Percentiles rank a stretch among this genome's conserved stretches.
Conservation (phyloP, 2,329 filamentous ascomycete species). For the Alternaria sp. region DNA sequence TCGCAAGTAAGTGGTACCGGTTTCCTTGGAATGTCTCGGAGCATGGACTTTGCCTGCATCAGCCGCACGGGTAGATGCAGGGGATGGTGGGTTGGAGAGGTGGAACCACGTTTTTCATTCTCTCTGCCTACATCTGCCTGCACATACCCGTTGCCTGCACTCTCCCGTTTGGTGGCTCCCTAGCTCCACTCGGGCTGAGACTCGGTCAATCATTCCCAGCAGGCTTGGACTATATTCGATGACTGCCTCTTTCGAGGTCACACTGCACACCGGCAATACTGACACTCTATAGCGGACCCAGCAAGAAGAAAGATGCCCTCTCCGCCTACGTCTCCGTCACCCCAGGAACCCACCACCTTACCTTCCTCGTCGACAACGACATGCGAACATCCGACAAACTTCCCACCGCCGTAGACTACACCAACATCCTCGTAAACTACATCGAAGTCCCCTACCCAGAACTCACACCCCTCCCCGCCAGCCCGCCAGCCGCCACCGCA, state of each 20-base stretch:
- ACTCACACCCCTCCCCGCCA: slow-evolving; percentile 51
- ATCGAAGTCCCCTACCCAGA: slow-evolving; percentile 89
- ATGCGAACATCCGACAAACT: slow-evolving; percentile 89
- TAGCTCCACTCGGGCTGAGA: not conserved
- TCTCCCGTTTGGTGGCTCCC: too few species aligned
- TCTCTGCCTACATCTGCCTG: too few species aligned
- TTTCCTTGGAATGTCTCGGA: slow-evolving; percentile 15
- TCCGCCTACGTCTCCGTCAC: slow-evolving; percentile 83
- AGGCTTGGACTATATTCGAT: slow-evolving; percentile 1
- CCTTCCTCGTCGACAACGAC: slow-evolving; percentile 92
- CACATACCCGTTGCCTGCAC: too few species aligned
- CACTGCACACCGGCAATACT: slow-evolving; percentile 43
- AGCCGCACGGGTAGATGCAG: slow-evolving; percentile 2
- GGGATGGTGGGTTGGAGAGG: too few species aligned
- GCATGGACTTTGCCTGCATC: not conserved
- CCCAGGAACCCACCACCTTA: slow-evolving; percentile 94
- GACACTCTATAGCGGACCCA: slow-evolving; percentile 50
- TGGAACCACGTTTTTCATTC: too few species aligned
- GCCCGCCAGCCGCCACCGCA: slow-evolving; percentile 11
- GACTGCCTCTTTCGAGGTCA: slow-evolving; percentile 28
- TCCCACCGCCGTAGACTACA: slow-evolving; percentile 96
- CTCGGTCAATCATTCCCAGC: too few species aligned
- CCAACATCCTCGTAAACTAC: slow-evolving; percentile 98
- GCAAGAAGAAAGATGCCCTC: slow-evolving; percentile 66
- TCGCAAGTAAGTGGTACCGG: slow-evolving; percentile 73